Base-by-base conservation (phyloP, 192 early-diverging fungal species). In the Podila clonocystis region DNA sequence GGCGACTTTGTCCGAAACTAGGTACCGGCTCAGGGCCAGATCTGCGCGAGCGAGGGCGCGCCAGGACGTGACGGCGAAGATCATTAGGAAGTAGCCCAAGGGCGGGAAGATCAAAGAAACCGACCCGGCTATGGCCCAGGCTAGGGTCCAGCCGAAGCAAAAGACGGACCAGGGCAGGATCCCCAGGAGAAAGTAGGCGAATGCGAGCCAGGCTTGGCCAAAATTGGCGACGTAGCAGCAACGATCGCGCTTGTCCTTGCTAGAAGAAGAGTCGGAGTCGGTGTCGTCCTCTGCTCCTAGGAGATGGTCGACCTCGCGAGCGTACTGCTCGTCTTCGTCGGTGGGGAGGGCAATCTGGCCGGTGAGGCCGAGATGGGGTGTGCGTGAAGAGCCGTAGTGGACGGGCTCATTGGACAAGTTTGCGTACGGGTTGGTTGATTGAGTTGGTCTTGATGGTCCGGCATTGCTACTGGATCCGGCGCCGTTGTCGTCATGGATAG, bases 101-200 rank as follows among this genome's bases (percentile, higher is more conserved):
- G 77, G 77, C 0, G 77, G 77, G 31, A 80, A 20, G 36, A 73
- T 69, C 65, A 80, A 62, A 0, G 31, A 62, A 12, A 73, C 57
- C 0, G 58, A 50, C 4, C 68, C 34, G 13, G 72, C 41, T 38
- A 80, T 50, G 20, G 28, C 19, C 15, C 70, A 68, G 1, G 58
- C 57, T n/a, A 80, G 28, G 2, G 77, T 69, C 77, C 77, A 80
- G 48, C 63, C 41, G 64, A 73, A 80, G n/a, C 70, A 72, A 57
- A 80, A 72, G 1, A 68, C 31, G 15, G 70, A 9, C 66, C 70
- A 73, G 3, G 77, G 77, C 7, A 80, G 26, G 8, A 80, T 50
- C 13, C 67, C 62, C 3, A 73, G 9, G 11, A 80, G 9, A 2
- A 65, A 22, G 30, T 69, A 80, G 2, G 36, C 31, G 9, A 80